A percentile compares a stretch with the other conserved stretches of the same genome.
Evolutionary conservation across 2,329 filamentous ascomycete species (phyloP).

Genomic region (Periconia macrospinosa): DNA sequence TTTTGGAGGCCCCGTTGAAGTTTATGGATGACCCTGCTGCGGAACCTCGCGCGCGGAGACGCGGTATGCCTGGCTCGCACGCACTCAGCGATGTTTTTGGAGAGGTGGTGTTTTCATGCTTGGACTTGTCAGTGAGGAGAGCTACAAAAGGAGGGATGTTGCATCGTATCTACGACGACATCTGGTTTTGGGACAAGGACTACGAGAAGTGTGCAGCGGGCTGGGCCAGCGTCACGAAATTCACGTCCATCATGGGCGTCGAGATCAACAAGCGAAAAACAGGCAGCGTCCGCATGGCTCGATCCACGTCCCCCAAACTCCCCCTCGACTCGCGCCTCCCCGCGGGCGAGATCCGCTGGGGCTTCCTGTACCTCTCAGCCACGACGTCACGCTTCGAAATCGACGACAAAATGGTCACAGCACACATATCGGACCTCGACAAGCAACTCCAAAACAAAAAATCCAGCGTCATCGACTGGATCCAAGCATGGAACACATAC

Average conservation of each 20-base stretch:
- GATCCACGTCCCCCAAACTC: neutral
- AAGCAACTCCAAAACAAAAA: slow-evolving; percentile 31
- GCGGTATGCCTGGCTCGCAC: slow-evolving; percentile 52
- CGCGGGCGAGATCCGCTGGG: slow-evolving; percentile 34
- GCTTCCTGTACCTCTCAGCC: slow-evolving; percentile 32
- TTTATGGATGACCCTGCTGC: slow-evolving; percentile 39
- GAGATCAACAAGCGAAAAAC: slow-evolving; percentile 47
- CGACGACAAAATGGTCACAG: slow-evolving; percentile 36
- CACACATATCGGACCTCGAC: slow-evolving; percentile 32
- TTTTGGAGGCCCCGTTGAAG: slow-evolving; percentile 51
- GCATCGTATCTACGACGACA: slow-evolving; percentile 53
- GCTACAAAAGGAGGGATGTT: slow-evolving; percentile 45
- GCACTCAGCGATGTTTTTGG: slow-evolving; percentile 51
- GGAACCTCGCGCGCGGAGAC: slow-evolving; percentile 43
- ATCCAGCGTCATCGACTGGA: slow-evolving; percentile 37
- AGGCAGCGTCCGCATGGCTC: slow-evolving; percentile 43
- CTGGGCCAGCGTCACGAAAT: slow-evolving; percentile 49
- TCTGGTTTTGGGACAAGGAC: slow-evolving; percentile 52
- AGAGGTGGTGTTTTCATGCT: slow-evolving; percentile 51
- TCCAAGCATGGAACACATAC: slow-evolving; percentile 56
- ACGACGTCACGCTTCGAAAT: slow-evolving; percentile 34
- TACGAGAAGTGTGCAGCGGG: slow-evolving; percentile 45
- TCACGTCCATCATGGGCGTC: slow-evolving; percentile 47
- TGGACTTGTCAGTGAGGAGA: slow-evolving; percentile 52
- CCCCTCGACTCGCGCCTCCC: slow-evolving; percentile 27